A percentile compares a stretch with the other conserved stretches of the same genome.
These are phyloP conservation scores for Trichoderma cornu-damae DNA, from an alignment of 2,329 filamentous ascomycete genomes.

Conservation along the genomic window DNA sequence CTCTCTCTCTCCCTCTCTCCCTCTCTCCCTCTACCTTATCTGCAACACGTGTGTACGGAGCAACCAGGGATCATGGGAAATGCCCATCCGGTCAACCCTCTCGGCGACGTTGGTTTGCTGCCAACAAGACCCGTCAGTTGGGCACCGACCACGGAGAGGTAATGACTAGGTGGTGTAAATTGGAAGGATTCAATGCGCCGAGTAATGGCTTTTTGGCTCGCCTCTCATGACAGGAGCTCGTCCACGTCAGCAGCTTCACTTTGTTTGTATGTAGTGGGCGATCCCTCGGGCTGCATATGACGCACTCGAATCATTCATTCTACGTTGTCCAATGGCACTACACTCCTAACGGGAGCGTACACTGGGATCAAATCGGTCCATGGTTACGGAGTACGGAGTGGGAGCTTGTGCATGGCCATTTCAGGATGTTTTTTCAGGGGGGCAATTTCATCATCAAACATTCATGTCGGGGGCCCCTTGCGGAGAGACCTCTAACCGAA, in stretches of 20 bases:
- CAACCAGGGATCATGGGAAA: not conserved
- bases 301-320: not conserved
- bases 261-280: not conserved
- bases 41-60: constrained; percentile 1
- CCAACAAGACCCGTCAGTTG: not conserved
- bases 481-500: constrained; percentile 7
- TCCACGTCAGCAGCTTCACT: not conserved
- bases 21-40: constrained; percentile 11
- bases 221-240: not conserved
- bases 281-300: not conserved
- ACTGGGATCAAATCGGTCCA: not conserved
- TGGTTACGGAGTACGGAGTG: too few species aligned
- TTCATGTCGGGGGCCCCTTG: not conserved
- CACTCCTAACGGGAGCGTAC: not conserved
- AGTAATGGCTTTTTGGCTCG: too few species aligned
- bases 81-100: not conserved
- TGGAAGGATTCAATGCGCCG: too few species aligned
- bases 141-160: too few species aligned
- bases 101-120: not conserved
- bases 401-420: constrained; percentile 4
- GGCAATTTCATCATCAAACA: not conserved
- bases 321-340: not conserved
- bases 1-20: too few species aligned
- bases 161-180: too few species aligned
- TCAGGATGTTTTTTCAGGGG: constrained; percentile 5